phyloP scores from a whole-genome alignment of 179 eudicot genomes.

The Drosera spatulata region DNA sequence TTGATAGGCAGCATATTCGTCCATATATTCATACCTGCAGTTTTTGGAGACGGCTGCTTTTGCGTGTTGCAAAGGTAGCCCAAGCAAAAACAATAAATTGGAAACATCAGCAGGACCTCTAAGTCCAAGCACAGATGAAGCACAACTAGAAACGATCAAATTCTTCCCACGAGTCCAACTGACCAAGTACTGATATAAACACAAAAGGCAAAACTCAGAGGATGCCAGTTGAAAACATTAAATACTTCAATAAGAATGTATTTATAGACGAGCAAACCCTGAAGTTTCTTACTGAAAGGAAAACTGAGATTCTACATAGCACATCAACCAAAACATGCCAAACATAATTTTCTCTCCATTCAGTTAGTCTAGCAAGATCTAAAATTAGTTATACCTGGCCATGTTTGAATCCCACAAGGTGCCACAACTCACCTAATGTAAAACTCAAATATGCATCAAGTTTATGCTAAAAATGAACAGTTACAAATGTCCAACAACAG shows the following conservation, averaged over 20 bases:
- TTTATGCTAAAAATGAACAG: not conserved
- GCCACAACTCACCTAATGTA: not conserved
- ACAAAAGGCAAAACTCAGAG: not conserved
- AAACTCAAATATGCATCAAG: not conserved
- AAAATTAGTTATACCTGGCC: too few relatives aligned
- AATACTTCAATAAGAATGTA: not conserved
- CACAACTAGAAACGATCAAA: conserved; percentile 71
- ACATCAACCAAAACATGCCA: too few relatives aligned
- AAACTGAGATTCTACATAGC: too few relatives aligned
- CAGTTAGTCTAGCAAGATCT: too few relatives aligned
- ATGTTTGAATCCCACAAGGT: too few relatives aligned
- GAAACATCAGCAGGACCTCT: conserved; percentile 92
- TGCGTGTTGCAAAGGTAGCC: conserved; percentile 64
- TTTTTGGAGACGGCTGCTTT: conserved; percentile 83
- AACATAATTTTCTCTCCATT: too few relatives aligned
- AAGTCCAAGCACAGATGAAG: conserved; percentile 65
- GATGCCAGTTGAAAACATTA: too few relatives aligned
- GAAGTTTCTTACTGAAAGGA: not conserved
- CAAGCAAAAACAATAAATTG: conserved; percentile 62
- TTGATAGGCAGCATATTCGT: not conserved
- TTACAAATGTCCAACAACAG: not conserved
- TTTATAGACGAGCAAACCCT: not conserved
- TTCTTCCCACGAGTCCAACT: conserved; percentile 94
- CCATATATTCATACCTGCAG: conserved; percentile 52
- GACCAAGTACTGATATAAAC: conserved; percentile 52